Percentiles rank a stretch among this genome's conserved stretches.
Evolutionary conservation across 164 flowering plant genomes (phyloP).

Genomic region (Litsea cubeba): DNA sequence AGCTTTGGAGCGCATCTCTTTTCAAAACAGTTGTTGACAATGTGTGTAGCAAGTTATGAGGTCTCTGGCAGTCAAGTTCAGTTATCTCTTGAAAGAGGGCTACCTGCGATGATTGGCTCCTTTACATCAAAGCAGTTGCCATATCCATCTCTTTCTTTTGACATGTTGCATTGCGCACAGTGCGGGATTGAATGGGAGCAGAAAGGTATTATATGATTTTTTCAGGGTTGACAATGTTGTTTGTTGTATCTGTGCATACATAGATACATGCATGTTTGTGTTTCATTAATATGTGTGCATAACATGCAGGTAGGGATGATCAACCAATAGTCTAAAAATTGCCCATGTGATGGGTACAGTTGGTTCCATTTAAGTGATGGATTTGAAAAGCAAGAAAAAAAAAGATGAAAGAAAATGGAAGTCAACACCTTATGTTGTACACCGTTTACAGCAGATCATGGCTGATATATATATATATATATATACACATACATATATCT

Average conservation of each 20-base stretch:
- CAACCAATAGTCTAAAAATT: too few species aligned
- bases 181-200: conserved; percentile 90
- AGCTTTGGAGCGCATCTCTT: conserved; percentile 98
- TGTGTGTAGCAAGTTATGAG: conserved; percentile 93
- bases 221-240: neutral
- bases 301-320: too few species aligned
- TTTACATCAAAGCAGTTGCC: conserved; percentile 77
- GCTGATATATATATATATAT: too few species aligned
- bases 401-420: too few species aligned
- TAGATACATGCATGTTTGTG: too few species aligned
- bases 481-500: too few species aligned
- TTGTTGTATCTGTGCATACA: neutral
- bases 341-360: too few species aligned
- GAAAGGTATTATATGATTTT: conserved; percentile 52
- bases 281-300: too few species aligned
- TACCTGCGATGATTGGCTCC: conserved; percentile 94
- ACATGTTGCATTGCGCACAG: conserved; percentile 93
- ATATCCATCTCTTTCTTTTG: conserved; percentile 90
- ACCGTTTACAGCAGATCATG: too few species aligned
- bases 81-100: conserved; percentile 95
- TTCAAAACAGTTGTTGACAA: conserved; percentile 72
- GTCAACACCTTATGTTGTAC: too few species aligned
- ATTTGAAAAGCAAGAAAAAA: too few species aligned
- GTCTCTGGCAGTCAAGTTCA: conserved; percentile 97
- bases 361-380: too few species aligned